A percentile compares a stretch with the other conserved stretches of the same genome.
These are phyloP conservation scores for Xylaria sp. DNA, from an alignment of 495 filamentous ascomycete genomes.

Conservation along the genomic window DNA sequence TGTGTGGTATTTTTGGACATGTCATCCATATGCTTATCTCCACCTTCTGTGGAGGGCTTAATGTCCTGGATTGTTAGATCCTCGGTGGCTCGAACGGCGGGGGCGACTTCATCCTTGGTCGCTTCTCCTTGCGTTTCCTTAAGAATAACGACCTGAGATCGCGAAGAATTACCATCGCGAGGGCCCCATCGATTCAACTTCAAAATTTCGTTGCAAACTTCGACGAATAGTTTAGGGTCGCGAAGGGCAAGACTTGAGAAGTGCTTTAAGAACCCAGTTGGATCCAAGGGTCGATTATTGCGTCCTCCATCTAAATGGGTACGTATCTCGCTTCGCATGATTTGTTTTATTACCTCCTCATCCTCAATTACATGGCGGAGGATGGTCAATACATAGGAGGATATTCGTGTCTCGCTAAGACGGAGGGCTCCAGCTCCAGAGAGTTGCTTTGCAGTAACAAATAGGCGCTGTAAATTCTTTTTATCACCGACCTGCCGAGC, in stretches of 20 bases:
- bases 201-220: slow-evolving; percentile 86
- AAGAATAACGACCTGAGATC: slow-evolving; percentile 45
- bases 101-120: slow-evolving; percentile 49
- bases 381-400: slow-evolving; percentile 76
- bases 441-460: slow-evolving; percentile 93
- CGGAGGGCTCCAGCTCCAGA: slow-evolving; percentile 76
- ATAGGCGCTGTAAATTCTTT: slow-evolving; percentile 85
- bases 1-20: slow-evolving; percentile 62
- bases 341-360: slow-evolving; percentile 84
- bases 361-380: slow-evolving; percentile 95
- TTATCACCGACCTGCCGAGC: slow-evolving; percentile 83
- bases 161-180: slow-evolving; percentile 54
- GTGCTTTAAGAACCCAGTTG: slow-evolving; percentile 72
- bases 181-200: slow-evolving; percentile 69
- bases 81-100: slow-evolving; percentile 62
- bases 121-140: slow-evolving; percentile 43
- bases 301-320: slow-evolving; percentile 69
- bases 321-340: slow-evolving; percentile 92
- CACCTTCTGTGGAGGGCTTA: slow-evolving; percentile 59
- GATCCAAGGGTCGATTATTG: slow-evolving; percentile 69
- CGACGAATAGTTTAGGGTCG: slow-evolving; percentile 85
- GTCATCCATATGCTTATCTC: slow-evolving; percentile 61
- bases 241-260: slow-evolving; percentile 85
- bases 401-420: slow-evolving; percentile 69
- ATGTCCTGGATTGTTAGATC: slow-evolving; percentile 59